A percentile compares a stretch with the other conserved stretches of the same genome.
Conservation (phyloP, 176 grass and related monocot genomes). For the Typha latifolia region DNA sequence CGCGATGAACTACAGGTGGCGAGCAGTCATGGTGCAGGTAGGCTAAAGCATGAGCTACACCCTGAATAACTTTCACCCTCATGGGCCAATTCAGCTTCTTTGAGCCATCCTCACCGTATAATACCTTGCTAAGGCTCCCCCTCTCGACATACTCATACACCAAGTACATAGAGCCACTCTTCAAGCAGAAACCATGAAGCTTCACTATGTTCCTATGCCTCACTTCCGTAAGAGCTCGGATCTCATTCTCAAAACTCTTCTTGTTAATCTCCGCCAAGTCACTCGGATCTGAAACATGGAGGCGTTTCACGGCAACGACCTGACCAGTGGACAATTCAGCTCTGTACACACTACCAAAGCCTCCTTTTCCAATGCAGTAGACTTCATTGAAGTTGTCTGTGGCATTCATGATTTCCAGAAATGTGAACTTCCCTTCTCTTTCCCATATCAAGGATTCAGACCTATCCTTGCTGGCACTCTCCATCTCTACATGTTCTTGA, state of each 20-base stretch:
- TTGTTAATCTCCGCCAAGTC: conserved; percentile 33
- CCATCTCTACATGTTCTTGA: conserved; percentile 22
- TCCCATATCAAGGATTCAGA: conserved; percentile 68
- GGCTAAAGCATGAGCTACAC: conserved; percentile 45
- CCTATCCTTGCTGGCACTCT: conserved; percentile 25
- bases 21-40: conserved; percentile 76
- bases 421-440: conserved; percentile 49
- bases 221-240: conserved; percentile 39
- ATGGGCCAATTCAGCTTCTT: conserved; percentile 37
- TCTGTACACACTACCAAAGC: conserved; percentile 69
- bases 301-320: conserved; percentile 58
- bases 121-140: conserved; percentile 47
- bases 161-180: conserved; percentile 46
- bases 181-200: conserved; percentile 62
- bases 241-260: conserved; percentile 73
- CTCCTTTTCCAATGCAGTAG: conserved; percentile 71
- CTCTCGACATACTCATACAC: conserved; percentile 56
- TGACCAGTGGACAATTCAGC: conserved; percentile 34
- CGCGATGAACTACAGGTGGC: conserved; percentile 59
- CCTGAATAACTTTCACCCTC: conserved; percentile 34
- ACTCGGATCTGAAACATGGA: conserved; percentile 26
- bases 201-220: conserved; percentile 70
- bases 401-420: conserved; percentile 59
- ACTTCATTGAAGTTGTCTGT: conserved; percentile 69
- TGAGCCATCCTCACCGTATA: conserved; percentile 37